Conservation (phyloP, 352 stramenopile species). For the Phytophthora fragariaefolia region DNA sequence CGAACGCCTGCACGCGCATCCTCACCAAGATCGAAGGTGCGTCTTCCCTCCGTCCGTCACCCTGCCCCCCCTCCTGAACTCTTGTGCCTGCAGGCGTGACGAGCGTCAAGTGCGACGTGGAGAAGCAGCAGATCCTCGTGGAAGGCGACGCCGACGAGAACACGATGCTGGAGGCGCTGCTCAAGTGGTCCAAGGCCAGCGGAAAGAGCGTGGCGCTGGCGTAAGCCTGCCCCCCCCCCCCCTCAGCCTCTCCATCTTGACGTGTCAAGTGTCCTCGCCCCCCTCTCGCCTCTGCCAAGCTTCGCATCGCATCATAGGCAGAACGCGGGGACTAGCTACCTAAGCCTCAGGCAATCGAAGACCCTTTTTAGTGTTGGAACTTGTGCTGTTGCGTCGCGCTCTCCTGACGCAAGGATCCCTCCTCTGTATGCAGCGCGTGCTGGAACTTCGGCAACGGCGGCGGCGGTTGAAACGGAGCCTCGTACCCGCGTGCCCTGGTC, state of each 20-base stretch:
- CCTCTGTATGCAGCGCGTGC: no score
- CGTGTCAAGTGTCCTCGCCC: constrained; percentile 13
- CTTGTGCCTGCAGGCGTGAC: constrained; percentile 76
- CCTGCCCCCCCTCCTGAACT: no score
- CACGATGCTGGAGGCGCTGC: constrained; percentile 83
- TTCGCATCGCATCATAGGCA: constrained; percentile 8
- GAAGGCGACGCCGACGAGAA: constrained; percentile 79
- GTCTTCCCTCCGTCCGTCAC: constrained; percentile 13
- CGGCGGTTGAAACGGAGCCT: not conserved
- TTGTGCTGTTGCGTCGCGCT: not conserved
- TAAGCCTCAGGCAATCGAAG: constrained; percentile 23
- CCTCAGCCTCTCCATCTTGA: constrained; percentile 2
- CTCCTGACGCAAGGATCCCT: constrained; percentile 4
- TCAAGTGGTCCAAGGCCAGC: constrained; percentile 91
- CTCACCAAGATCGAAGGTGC: constrained; percentile 89
- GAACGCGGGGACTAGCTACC: not conserved
- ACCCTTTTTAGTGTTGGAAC: constrained; percentile 11
- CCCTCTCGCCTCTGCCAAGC: not conserved
- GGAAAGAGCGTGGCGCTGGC: constrained; percentile 87
- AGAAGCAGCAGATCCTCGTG: constrained; percentile 88
- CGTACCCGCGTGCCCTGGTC: not conserved
- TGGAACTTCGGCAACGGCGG: no score
- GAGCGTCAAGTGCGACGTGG: constrained; percentile 87
- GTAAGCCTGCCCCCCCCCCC: constrained; percentile 28
- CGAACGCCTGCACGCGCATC: constrained; percentile 89